Evolutionary conservation across 805 yeast species (phyloP).

Genomic region (Candida ortonii): DNA sequence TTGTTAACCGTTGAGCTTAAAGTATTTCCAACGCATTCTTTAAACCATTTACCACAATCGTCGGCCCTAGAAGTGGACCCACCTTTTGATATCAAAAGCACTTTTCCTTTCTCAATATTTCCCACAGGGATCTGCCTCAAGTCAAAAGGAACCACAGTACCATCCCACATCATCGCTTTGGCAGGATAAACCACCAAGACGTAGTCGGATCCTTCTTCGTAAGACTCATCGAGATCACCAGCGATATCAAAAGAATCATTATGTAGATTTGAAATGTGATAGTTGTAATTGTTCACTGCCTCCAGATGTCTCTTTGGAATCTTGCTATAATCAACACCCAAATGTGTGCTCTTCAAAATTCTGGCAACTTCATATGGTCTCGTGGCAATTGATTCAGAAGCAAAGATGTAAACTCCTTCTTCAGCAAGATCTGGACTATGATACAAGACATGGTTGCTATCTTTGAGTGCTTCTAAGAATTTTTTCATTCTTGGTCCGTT

Average conservation of each 20-base stretch:
- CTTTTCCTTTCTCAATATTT: slow-evolving; percentile 64
- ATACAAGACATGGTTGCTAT: slow-evolving; percentile 71
- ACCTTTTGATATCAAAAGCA: slow-evolving; percentile 66
- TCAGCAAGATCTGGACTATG: slow-evolving; percentile 64
- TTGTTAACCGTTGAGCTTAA: slow-evolving; percentile 54
- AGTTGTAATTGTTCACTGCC: slow-evolving; percentile 29
- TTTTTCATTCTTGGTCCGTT: slow-evolving; percentile 46
- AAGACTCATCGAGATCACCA: slow-evolving; percentile 10
- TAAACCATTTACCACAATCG: slow-evolving; percentile 53
- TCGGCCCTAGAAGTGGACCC: slow-evolving; percentile 55
- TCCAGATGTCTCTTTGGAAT: slow-evolving; percentile 33
- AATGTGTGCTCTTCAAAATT: slow-evolving; percentile 43
- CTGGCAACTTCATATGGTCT: slow-evolving; percentile 43
- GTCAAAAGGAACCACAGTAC: slow-evolving; percentile 59
- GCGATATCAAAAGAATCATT: slow-evolving; percentile 7
- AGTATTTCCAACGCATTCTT: slow-evolving; percentile 54
- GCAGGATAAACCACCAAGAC: slow-evolving; percentile 72
- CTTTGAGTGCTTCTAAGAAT: slow-evolving; percentile 56
- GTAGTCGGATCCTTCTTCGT: slow-evolving; percentile 43
- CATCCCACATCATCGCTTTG: slow-evolving; percentile 90
- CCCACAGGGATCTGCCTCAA: slow-evolving; percentile 46
- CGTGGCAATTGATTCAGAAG: slow-evolving; percentile 53
- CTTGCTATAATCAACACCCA: slow-evolving; percentile 48
- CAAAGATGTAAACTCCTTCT: slow-evolving; percentile 77
- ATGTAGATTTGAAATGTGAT: slow-evolving; percentile 17